Conservation (phyloP, 176 grass and related monocot species). For the Olyra latifolia region DNA sequence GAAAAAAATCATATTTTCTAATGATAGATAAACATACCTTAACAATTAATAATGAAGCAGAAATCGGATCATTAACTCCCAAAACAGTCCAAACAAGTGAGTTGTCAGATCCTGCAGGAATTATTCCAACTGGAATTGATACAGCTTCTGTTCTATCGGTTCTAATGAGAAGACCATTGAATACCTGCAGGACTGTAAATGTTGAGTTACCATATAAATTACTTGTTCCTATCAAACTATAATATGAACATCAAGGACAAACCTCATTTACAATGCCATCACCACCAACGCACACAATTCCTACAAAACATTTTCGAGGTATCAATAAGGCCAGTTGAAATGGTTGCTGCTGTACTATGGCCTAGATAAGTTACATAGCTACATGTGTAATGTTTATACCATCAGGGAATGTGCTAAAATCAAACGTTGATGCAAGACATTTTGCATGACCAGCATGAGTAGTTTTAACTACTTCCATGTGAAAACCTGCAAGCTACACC, state of each 20-base stretch:
- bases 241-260: conserved; percentile 30
- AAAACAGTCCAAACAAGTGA: conserved; percentile 97
- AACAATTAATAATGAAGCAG: conserved; percentile 87
- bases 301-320: conserved; percentile 42
- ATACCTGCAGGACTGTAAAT: conserved; percentile 58
- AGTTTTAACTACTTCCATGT: conserved; percentile 95
- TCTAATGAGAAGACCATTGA: conserved; percentile 96
- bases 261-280: conserved; percentile 99
- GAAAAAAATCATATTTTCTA: background rate
- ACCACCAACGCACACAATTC: conserved; percentile 92
- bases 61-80: conserved; percentile 95
- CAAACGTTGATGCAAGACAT: conserved; percentile 74
- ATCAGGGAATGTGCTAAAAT: conserved; percentile 80
- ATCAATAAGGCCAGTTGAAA: conserved; percentile 21
- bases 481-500: conserved; percentile 93
- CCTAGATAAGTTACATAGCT: conserved; percentile 28
- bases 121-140: conserved; percentile 96
- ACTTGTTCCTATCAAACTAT: conserved; percentile 7
- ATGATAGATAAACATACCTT: conserved; percentile 52
- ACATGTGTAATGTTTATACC: conserved; percentile 55
- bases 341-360: background rate
- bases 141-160: conserved; percentile 81
- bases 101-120: conserved; percentile 98
- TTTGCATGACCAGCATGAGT: conserved; percentile 89
- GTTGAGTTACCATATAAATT: conserved; percentile 24